Evolutionary conservation across 2,329 filamentous ascomycete species (phyloP).

Genomic region (Aureobasidium leucospermi): DNA sequence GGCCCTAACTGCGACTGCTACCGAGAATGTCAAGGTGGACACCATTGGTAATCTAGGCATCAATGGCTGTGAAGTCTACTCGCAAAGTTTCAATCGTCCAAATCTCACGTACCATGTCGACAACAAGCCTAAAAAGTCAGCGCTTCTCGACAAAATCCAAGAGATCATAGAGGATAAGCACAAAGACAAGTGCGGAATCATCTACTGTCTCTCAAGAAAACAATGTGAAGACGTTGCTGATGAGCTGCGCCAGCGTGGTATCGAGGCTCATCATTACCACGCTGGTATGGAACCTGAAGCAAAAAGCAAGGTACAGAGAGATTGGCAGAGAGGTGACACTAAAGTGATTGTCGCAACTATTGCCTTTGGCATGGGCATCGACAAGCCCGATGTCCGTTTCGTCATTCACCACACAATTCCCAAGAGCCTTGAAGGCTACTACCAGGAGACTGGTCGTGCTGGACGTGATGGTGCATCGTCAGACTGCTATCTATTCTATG

Average conservation of each 20-base stretch:
- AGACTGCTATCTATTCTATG: conserved; percentile 84
- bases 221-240: conserved; percentile 73
- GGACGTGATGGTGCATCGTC: conserved; percentile 84
- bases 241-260: conserved; percentile 56
- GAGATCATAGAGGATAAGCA: conserved; percentile 66
- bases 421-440: conserved; percentile 95
- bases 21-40: conserved; percentile 83
- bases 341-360: conserved; percentile 97
- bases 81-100: conserved; percentile 93
- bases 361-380: conserved; percentile 99
- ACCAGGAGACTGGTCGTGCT: conserved; percentile 93
- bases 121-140: conserved; percentile 56
- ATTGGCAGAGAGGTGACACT: conserved; percentile 73
- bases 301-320: conserved; percentile 63
- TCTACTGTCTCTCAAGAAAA: conserved; percentile 84
- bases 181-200: conserved; percentile 69
- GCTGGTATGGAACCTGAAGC: conserved; percentile 63
- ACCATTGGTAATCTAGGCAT: conserved; percentile 90
- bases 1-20: conserved; percentile 92
- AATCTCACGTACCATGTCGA: conserved; percentile 86
- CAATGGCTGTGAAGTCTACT: conserved; percentile 66
- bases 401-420: conserved; percentile 90
- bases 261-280: conserved; percentile 79
- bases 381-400: conserved; percentile 93
- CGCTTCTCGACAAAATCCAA: conserved; percentile 49